These are phyloP conservation scores for Candida suzukii DNA, from an alignment of 805 yeast species.

Conservation along the genomic window DNA sequence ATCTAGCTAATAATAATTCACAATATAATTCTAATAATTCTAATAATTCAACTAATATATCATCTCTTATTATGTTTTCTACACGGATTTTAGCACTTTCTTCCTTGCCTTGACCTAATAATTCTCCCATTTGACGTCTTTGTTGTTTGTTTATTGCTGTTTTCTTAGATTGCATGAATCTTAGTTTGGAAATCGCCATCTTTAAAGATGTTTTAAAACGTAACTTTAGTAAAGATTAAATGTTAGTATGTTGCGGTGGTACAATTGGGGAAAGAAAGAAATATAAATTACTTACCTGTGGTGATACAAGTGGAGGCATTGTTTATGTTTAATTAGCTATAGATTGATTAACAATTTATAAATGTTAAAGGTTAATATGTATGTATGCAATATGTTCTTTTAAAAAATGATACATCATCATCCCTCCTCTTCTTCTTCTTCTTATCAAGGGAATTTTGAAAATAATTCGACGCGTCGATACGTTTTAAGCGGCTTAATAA, in stretches of 20 bases:
- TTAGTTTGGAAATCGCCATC: constrained; percentile 65
- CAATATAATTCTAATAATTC: constrained; percentile 79
- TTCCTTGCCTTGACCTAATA: constrained; percentile 64
- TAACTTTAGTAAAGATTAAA: not conserved
- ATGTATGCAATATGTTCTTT: too few relatives aligned
- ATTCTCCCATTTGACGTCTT: constrained; percentile 62
- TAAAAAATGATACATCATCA: too few relatives aligned
- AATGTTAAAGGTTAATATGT: too few relatives aligned
- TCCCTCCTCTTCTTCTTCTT: too few relatives aligned
- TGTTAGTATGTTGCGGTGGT: not conserved
- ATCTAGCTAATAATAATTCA: constrained; percentile 71
- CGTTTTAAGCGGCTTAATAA: too few relatives aligned
- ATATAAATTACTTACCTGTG: constrained; percentile 17
- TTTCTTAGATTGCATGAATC: constrained; percentile 68
- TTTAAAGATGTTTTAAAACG: constrained; percentile 36
- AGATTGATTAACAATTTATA: too few relatives aligned
- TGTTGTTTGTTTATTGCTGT: constrained; percentile 70
- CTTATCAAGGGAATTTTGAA: too few relatives aligned
- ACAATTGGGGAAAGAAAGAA: not conserved
- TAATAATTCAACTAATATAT: constrained; percentile 67
- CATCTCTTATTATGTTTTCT: constrained; percentile 79
- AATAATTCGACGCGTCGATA: too few relatives aligned
- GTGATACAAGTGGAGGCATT: constrained; percentile 22
- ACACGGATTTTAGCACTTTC: constrained; percentile 78
- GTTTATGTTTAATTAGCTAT: not conserved